Conservation (phyloP, 805 yeast genomes). For the Diddensiella santjacobensis region DNA sequence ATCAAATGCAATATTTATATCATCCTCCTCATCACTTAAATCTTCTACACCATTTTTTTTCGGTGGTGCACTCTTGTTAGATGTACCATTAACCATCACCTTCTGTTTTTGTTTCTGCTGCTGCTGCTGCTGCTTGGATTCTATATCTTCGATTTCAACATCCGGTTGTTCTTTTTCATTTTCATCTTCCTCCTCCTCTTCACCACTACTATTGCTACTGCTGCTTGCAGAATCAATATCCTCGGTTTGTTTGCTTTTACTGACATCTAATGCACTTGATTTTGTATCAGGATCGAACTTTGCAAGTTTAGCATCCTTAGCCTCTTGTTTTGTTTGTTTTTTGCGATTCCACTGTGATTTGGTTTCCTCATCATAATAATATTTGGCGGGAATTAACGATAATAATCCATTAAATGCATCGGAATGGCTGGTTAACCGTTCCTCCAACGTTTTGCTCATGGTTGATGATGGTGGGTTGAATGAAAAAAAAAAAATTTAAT, state of each 20-base stretch:
- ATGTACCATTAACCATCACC: too few species aligned
- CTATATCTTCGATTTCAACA: conserved; percentile 7
- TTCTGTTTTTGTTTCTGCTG: neutral
- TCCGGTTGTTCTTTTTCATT: conserved; percentile 7
- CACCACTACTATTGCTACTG: conserved; percentile 32
- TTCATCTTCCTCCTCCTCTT: conserved; percentile 20
- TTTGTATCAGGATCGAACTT: conserved; percentile 64
- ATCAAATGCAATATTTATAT: conserved; percentile 50
- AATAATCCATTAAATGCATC: conserved; percentile 77
- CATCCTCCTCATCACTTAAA: conserved; percentile 8
- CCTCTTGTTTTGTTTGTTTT: conserved; percentile 63
- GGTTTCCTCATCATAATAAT: conserved; percentile 86
- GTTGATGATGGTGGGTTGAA: neutral
- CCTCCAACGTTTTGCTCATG: conserved; percentile 27
- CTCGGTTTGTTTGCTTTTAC: conserved; percentile 15
- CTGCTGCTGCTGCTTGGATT: conserved; percentile 3
- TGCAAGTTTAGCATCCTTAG: conserved; percentile 57
- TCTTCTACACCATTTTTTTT: conserved; percentile 19
- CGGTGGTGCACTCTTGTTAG: neutral
- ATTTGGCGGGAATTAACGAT: conserved; percentile 90
- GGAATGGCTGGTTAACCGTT: conserved; percentile 35
- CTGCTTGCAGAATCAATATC: conserved; percentile 36
- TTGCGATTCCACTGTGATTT: conserved; percentile 87
- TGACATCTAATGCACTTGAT: conserved; percentile 36
- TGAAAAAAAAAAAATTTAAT: neutral